Evolutionary conservation across 352 stramenopile species (phyloP).

Genomic region (Thraustochytrium sp.): DNA sequence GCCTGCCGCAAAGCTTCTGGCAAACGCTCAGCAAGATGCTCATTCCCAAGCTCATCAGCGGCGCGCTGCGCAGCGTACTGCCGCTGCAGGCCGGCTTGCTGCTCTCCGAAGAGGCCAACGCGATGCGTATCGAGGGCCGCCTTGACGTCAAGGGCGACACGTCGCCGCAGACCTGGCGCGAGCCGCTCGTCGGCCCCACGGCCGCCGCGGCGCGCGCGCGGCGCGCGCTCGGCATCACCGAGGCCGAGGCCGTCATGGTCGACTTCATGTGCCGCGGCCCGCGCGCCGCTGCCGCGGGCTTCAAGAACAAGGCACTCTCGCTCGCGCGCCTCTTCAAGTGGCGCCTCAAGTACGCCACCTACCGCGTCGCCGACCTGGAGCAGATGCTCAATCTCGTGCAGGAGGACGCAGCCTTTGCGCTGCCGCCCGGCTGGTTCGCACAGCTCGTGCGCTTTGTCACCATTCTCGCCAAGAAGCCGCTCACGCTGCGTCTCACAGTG

Average conservation of each 20-base stretch:
- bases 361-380: background rate
- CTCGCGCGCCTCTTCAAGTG: constrained; percentile 25
- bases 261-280: background rate
- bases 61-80: constrained; percentile 1
- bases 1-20: background rate
- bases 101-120: constrained; percentile 10
- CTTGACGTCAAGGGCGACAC: constrained; percentile 18
- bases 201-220: background rate
- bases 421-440: constrained; percentile 16
- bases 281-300: constrained; percentile 1
- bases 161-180: constrained; percentile 4
- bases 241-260: background rate
- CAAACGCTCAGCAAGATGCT: constrained; percentile 12
- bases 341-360: constrained; percentile 31
- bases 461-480: constrained; percentile 7
- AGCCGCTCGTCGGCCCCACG: constrained; percentile 22
- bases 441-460: background rate
- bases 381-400: constrained; percentile 34
- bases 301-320: constrained; percentile 13
- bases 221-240: background rate
- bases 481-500: background rate
- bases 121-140: background rate
- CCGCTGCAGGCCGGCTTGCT: background rate
- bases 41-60: constrained; percentile 29
- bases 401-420: background rate